Evolutionary conservation across 2,329 filamentous ascomycete species (phyloP).

Genomic region (Metarhizium anisopliae): DNA sequence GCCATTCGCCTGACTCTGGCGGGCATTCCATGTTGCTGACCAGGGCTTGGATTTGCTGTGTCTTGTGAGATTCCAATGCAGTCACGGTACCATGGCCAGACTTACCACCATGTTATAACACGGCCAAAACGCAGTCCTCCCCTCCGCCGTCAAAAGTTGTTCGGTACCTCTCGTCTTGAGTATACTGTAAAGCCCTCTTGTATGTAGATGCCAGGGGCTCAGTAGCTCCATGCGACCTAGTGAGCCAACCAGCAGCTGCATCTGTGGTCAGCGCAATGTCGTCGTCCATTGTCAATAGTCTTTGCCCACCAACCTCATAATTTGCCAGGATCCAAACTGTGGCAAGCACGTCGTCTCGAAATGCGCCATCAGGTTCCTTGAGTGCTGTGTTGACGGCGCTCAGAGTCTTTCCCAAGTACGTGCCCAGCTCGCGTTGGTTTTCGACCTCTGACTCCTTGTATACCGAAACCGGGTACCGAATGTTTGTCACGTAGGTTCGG

Average conservation of each 20-base stretch:
- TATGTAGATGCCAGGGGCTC: constrained; percentile 29
- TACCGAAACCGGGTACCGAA: constrained; percentile 22
- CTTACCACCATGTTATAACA: constrained; percentile 29
- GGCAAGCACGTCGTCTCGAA: constrained; percentile 27
- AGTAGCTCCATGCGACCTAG: constrained; percentile 15
- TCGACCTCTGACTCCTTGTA: constrained; percentile 15
- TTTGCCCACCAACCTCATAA: constrained; percentile 23
- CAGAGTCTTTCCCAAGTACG: constrained; percentile 27
- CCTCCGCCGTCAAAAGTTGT: constrained; percentile 14
- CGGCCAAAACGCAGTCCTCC: constrained; percentile 28
- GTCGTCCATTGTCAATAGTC: too few species aligned
- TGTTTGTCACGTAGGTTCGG: constrained; percentile 29
- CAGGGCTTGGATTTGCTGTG: constrained; percentile 28
- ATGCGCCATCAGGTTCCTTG: constrained; percentile 16
- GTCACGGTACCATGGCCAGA: neutral
- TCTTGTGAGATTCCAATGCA: neutral
- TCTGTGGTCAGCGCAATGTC: constrained; percentile 8
- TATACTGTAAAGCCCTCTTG: constrained; percentile 26
- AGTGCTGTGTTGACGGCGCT: constrained; percentile 29
- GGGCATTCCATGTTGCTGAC: constrained; percentile 23
- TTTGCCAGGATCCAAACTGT: constrained; percentile 31
- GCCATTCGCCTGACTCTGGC: constrained; percentile 27
- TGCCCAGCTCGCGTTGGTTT: constrained; percentile 22
- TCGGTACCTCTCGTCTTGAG: constrained; percentile 23
- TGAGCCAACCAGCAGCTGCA: constrained; percentile 29